Evolutionary conservation across 1,284 basidiomycete species (phyloP).

Genomic region (Thelephora terrestris): DNA sequence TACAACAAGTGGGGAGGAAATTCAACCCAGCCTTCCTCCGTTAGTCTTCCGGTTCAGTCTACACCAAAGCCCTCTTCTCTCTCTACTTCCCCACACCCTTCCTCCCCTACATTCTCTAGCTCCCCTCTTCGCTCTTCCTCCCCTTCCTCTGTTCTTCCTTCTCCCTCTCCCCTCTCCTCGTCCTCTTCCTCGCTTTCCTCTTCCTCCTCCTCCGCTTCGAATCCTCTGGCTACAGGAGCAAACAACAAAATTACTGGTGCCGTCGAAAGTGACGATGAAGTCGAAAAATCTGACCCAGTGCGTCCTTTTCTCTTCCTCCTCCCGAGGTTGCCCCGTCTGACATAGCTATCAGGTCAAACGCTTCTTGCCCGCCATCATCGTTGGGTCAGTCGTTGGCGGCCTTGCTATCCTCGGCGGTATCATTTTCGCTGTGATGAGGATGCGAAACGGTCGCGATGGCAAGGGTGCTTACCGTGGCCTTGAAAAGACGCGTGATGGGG

Average conservation of each 20-base stretch:
- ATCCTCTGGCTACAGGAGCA: neutral
- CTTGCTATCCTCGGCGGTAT: slow-evolving; percentile 11
- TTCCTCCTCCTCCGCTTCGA: neutral
- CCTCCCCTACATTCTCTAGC: slow-evolving; percentile 2
- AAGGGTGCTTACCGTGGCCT: slow-evolving; percentile 11
- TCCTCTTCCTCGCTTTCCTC: neutral
- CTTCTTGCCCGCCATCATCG: slow-evolving; percentile 18
- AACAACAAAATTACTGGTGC: neutral
- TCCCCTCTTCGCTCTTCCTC: slow-evolving; percentile 7
- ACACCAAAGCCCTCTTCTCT: neutral
- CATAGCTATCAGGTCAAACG: slow-evolving; percentile 12
- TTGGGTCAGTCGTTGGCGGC: slow-evolving; percentile 11
- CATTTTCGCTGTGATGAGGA: slow-evolving; percentile 11
- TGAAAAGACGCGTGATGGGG: slow-evolving; percentile 13
- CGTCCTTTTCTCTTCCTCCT: no score
- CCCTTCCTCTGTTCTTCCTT: slow-evolving; percentile 7
- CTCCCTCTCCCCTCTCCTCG: slow-evolving; percentile 1
- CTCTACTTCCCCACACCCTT: slow-evolving; percentile 4
- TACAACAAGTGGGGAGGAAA: neutral
- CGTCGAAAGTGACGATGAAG: neutral
- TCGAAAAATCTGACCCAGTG: no score
- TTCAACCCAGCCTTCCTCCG: no score
- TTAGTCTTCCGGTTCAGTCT: no score
- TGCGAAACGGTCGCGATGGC: slow-evolving; percentile 7
- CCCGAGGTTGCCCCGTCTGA: neutral